A percentile compares a stretch with the other conserved stretches of the same genome.
Conservation (phyloP, 139 green algal species). For the Picochlorum sp. region DNA sequence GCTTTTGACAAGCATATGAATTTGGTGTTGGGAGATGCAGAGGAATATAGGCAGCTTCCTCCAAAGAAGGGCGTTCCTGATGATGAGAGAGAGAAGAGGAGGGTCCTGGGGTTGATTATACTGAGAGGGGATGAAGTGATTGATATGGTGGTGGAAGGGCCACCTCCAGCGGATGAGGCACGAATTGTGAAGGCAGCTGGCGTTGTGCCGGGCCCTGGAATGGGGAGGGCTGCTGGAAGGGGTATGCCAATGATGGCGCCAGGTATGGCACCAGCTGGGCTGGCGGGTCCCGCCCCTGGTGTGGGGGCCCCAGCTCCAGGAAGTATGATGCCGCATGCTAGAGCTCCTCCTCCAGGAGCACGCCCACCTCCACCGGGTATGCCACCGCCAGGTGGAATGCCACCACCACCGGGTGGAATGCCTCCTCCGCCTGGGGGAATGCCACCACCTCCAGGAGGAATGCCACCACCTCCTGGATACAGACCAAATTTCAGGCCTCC, state of each 20-base stretch:
- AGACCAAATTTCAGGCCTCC: background rate
- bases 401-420: slow-evolving; percentile 2
- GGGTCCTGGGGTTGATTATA: slow-evolving; percentile 91
- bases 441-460: background rate
- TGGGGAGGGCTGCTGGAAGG: slow-evolving; percentile 69
- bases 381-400: slow-evolving; percentile 20
- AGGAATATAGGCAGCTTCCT: slow-evolving; percentile 91
- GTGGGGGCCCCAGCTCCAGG: slow-evolving; percentile 79
- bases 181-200: slow-evolving; percentile 35
- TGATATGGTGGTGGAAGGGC: slow-evolving; percentile 90
- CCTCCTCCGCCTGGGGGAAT: background rate
- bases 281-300: slow-evolving; percentile 76
- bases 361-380: slow-evolving; percentile 15
- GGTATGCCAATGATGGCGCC: slow-evolving; percentile 64
- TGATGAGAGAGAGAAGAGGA: slow-evolving; percentile 77
- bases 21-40: slow-evolving; percentile 90
- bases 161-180: slow-evolving; percentile 74
- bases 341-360: slow-evolving; percentile 45
- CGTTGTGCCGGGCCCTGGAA: slow-evolving; percentile 51
- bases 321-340: slow-evolving; percentile 84
- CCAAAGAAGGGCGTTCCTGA: slow-evolving; percentile 83
- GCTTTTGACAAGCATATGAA: slow-evolving; percentile 99
- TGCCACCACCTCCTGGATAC: background rate
- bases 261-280: slow-evolving; percentile 65
- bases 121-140: slow-evolving; percentile 93